Evolutionary conservation across 2,329 filamentous ascomycete genomes (phyloP), one percentile per base, ranked within the genome.

Genomic region (Monilinia fructicola): DNA sequence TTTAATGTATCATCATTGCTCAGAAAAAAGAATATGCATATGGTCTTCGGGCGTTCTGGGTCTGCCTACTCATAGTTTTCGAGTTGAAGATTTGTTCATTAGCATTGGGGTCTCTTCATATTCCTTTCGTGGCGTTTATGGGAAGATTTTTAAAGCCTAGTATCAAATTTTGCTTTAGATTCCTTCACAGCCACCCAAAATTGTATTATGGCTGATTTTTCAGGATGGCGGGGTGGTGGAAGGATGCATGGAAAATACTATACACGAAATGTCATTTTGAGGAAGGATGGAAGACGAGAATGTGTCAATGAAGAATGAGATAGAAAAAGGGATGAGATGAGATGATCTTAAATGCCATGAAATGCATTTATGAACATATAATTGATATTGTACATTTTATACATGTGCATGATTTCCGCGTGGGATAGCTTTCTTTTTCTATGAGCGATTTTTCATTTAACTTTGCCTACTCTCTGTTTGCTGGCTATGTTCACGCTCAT

Each of bases 1-100:
- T 42, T 59, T 68, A 69, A 69, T 74, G 73, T 74, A 75, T 69
- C 70, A 75, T 74, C 71, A 74, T 60, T 65, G 26, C 52, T 52
- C 53, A 38, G 67, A 70, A 48, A 71, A 70, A 71, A 70, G 66
- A 69, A 56, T 63, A 67, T 67, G 65, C 58, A 59, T 67, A 44
- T 59, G 46, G 65, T 61, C n/a, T 54, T 53, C 31, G n/a, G 66
- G 67, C 54, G 54, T 65, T 68, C 40, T 46, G 46, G 65, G 65
- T 67, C 31, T 60, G 54, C 38, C 44, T 64, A 50, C 31, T 38
- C 44, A 65, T 54, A 50, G 50, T 61, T 50, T 60, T 61, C 56
- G 40, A 60, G 38, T 54, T 56, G 46, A 52, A 60, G 62, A 65
- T 59, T 62, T 69, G 48, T 69, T 59, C 28, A 52, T 66, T 66